Evolutionary conservation across 176 grass and related monocot genomes (phyloP).

Genomic region (Urochloa ruziziensis): DNA sequence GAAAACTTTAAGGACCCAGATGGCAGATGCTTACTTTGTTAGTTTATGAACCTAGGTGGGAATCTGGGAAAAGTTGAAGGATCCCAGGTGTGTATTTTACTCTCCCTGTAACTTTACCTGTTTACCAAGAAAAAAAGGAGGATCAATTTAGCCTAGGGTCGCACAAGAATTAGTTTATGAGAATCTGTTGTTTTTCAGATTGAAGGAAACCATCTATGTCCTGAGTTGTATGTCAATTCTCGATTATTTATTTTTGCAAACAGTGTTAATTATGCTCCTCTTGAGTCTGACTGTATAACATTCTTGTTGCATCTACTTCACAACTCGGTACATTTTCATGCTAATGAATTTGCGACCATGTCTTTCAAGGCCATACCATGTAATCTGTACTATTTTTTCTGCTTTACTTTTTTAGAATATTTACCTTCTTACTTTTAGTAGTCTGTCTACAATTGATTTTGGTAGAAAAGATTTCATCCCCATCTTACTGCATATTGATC

Average conservation of each 20-base stretch:
- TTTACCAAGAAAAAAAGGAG: neutral
- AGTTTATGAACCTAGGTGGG: neutral
- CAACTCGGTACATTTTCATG: neutral
- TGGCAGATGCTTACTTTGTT: neutral
- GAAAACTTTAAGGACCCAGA: neutral
- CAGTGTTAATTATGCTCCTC: neutral
- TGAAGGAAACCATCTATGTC: neutral
- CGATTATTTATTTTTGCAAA: neutral
- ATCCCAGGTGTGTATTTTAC: neutral
- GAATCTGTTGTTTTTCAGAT: neutral
- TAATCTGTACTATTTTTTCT: slow-evolving; percentile 1
- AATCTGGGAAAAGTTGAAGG: neutral
- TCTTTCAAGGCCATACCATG: neutral
- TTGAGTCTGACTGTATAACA: neutral
- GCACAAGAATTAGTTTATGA: neutral
- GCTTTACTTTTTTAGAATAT: neutral
- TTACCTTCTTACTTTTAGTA: slow-evolving; percentile 13
- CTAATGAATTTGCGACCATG: neutral
- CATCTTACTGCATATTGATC: slow-evolving; percentile 30
- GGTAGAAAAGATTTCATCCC: slow-evolving; percentile 4
- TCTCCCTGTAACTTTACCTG: neutral
- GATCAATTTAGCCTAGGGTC: neutral
- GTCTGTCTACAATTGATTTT: slow-evolving; percentile 26
- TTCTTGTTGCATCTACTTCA: neutral
- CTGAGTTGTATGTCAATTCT: slow-evolving; percentile 2